These are phyloP conservation scores for Phaeotremella fagi DNA, from an alignment of 768 basidiomycete species.

Conservation along the genomic window DNA sequence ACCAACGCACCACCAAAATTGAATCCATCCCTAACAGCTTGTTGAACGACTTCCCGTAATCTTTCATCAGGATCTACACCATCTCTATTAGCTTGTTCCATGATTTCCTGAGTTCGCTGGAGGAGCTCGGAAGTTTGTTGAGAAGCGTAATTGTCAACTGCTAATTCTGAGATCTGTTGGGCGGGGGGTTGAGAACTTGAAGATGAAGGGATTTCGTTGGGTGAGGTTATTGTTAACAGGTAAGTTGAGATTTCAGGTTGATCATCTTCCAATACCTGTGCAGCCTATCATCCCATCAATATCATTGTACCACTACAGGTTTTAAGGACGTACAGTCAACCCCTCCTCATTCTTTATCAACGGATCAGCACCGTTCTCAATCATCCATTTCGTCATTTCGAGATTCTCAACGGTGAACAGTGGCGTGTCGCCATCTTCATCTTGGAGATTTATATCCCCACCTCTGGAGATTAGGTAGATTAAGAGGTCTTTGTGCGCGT, in stretches of 20 bases:
- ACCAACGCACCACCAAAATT: slow-evolving; percentile 10
- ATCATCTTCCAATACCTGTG: slow-evolving; percentile 40
- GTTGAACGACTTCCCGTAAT: slow-evolving; percentile 60
- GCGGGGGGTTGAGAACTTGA: background rate
- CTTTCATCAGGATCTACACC: slow-evolving; percentile 64
- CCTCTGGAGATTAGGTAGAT: slow-evolving; percentile 76
- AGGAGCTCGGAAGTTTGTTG: slow-evolving; percentile 65
- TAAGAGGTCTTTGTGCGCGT: slow-evolving; percentile 70
- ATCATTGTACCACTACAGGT: background rate
- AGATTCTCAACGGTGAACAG: slow-evolving; percentile 82
- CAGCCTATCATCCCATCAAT: slow-evolving; percentile 25
- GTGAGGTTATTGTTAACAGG: slow-evolving; percentile 7
- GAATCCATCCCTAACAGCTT: slow-evolving; percentile 62
- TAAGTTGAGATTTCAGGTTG: slow-evolving; percentile 39
- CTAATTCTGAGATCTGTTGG: slow-evolving; percentile 57
- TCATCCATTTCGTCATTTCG: slow-evolving; percentile 69
- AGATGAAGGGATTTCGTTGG: slow-evolving; percentile 1
- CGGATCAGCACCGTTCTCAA: slow-evolving; percentile 69
- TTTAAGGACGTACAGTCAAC: slow-evolving; percentile 59
- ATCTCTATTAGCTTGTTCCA: slow-evolving; percentile 57
- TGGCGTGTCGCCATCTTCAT: slow-evolving; percentile 85
- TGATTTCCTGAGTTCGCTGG: slow-evolving; percentile 62
- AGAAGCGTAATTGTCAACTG: slow-evolving; percentile 66
- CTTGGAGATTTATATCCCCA: slow-evolving; percentile 79
- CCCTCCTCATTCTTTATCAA: slow-evolving; percentile 66